Conservation (phyloP, 371 early-diverging fungal genomes). For the Mucor indicus region DNA sequence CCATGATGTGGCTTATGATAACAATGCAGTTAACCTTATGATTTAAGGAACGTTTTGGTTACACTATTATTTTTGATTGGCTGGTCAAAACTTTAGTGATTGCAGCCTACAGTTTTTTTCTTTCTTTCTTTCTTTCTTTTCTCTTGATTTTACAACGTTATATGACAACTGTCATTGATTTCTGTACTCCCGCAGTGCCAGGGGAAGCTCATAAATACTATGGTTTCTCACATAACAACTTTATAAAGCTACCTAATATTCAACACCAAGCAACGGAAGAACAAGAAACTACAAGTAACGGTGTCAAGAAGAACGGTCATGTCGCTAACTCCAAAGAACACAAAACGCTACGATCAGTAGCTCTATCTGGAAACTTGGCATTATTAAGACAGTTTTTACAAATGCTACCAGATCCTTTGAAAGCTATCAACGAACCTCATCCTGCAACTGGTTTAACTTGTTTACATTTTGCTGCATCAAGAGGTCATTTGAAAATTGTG, state of each 20-base stretch:
- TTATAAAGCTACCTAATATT: conserved; percentile 50
- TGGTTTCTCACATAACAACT: conserved; percentile 57
- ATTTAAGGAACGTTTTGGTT: no score
- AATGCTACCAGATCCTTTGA: conserved; percentile 16
- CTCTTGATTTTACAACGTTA: background rate
- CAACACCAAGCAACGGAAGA: conserved; percentile 39
- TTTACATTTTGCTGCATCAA: conserved; percentile 70
- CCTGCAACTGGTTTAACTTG: conserved; percentile 60
- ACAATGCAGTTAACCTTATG: no score
- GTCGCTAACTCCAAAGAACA: background rate
- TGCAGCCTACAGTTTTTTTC: conserved; percentile 30
- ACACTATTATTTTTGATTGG: no score
- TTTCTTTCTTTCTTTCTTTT: conserved; percentile 1
- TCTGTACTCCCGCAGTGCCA: conserved; percentile 65
- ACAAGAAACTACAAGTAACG: background rate
- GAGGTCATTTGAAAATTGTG: conserved; percentile 63
- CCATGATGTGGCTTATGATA: no score
- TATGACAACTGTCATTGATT: conserved; percentile 34
- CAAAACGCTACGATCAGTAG: conserved; percentile 28
- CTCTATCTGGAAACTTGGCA: conserved; percentile 24
- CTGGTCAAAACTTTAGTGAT: no score
- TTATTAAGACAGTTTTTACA: conserved; percentile 19
- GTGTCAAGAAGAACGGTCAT: background rate
- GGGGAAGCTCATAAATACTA: conserved; percentile 66
- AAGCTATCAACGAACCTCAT: conserved; percentile 29